phyloP scores from a whole-genome alignment of 78 protist species.

The Dictyostelium firmibasis region DNA sequence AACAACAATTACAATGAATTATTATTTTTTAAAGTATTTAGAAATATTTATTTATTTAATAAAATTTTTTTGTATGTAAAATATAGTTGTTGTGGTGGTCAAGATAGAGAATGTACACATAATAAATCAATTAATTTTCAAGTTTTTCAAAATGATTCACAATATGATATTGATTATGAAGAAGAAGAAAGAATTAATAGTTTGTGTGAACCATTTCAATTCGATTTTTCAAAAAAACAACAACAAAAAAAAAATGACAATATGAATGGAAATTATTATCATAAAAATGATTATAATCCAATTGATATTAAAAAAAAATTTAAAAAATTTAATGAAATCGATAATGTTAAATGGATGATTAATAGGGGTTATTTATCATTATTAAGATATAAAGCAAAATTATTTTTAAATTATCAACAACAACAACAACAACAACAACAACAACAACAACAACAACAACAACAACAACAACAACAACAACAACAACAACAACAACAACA shows the following conservation, averaged over 20 bases:
- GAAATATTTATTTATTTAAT: neutral
- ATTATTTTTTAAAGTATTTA: slow-evolving; percentile 5
- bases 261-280: neutral
- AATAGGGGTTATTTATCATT: neutral
- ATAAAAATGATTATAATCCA: neutral
- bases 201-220: neutral
- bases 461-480: neutral
- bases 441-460: no score
- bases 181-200: neutral
- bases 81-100: neutral
- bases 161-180: neutral
- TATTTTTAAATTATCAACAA: neutral
- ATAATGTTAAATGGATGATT: neutral
- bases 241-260: neutral
- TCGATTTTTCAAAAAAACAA: neutral
- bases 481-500: neutral
- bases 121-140: neutral
- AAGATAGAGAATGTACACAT: neutral
- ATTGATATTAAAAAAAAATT: neutral
- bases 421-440: neutral
- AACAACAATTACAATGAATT: neutral
- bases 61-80: neutral
- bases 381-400: neutral
- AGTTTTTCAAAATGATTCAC: neutral
- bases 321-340: neutral